Conservation (phyloP, 2,329 filamentous ascomycete species). For the Chrysoporthe austroafricana region DNA sequence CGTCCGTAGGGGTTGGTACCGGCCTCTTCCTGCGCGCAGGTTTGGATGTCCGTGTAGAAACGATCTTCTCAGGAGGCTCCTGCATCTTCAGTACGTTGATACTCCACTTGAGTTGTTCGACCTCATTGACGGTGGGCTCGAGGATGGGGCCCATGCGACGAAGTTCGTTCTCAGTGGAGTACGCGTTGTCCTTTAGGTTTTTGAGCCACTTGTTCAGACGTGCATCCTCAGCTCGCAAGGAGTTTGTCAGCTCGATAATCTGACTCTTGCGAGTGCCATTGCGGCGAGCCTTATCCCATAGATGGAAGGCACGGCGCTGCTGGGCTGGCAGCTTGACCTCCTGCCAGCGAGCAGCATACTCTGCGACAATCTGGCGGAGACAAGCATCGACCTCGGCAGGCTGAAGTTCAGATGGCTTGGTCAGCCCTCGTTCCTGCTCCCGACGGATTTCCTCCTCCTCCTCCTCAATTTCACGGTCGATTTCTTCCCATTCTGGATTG, state of each 20-base stretch:
- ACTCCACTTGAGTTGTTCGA: slow-evolving; percentile 56
- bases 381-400: slow-evolving; percentile 52
- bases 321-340: slow-evolving; percentile 59
- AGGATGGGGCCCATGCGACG: slow-evolving; percentile 49
- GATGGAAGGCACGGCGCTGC: slow-evolving; percentile 57
- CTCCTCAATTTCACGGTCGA: slow-evolving; percentile 60
- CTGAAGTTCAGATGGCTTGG: slow-evolving; percentile 38
- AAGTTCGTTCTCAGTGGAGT: slow-evolving; percentile 57
- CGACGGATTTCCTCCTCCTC: slow-evolving; percentile 48
- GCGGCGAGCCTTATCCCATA: slow-evolving; percentile 64
- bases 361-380: slow-evolving; percentile 58
- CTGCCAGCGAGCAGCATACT: slow-evolving; percentile 60
- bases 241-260: slow-evolving; percentile 48
- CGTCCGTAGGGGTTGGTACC: background rate
- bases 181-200: slow-evolving; percentile 57
- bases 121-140: slow-evolving; percentile 56
- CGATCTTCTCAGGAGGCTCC: slow-evolving; percentile 44
- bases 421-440: slow-evolving; percentile 30
- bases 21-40: slow-evolving; percentile 33
- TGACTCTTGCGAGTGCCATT: slow-evolving; percentile 44
- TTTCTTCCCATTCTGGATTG: slow-evolving; percentile 40
- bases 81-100: slow-evolving; percentile 49
- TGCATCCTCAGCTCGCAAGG: slow-evolving; percentile 47
- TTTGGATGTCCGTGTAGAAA: slow-evolving; percentile 29
- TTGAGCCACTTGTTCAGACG: slow-evolving; percentile 61